Conservation (phyloP, 176 grass and related monocot genomes). For the Poa pratensis region DNA sequence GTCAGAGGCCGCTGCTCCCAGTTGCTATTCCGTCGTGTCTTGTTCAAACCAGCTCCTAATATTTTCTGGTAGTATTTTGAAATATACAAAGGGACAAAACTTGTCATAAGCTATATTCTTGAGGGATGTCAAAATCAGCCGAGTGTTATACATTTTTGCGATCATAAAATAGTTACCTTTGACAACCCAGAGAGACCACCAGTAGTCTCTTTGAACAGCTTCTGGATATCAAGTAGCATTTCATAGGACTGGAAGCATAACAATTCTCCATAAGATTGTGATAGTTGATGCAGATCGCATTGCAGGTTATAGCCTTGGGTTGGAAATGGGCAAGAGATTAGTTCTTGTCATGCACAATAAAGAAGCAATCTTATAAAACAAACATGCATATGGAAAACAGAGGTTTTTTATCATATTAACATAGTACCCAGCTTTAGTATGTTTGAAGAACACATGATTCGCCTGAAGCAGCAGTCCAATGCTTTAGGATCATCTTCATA, state of each 20-base stretch:
- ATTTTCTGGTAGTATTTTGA: slow-evolving; percentile 59
- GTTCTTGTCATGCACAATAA: slow-evolving; percentile 18
- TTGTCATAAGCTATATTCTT: slow-evolving; percentile 22
- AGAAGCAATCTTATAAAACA: neutral
- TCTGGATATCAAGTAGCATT: slow-evolving; percentile 97
- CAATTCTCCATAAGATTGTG: slow-evolving; percentile 83
- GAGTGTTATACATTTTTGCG: neutral
- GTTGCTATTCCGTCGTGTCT: slow-evolving; percentile 82
- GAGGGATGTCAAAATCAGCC: slow-evolving; percentile 15
- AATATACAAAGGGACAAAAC: slow-evolving; percentile 26
- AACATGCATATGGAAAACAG: slow-evolving; percentile 20
- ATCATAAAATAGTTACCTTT: slow-evolving; percentile 55
- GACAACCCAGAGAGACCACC: slow-evolving; percentile 90
- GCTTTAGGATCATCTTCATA: slow-evolving; percentile 72
- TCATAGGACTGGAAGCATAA: slow-evolving; percentile 89
- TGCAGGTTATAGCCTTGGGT: slow-evolving; percentile 84
- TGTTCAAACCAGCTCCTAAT: slow-evolving; percentile 91
- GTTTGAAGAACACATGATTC: slow-evolving; percentile 90
- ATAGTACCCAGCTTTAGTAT: slow-evolving; percentile 88
- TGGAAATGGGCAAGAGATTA: slow-evolving; percentile 30
- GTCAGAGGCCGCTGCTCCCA: slow-evolving; percentile 89
- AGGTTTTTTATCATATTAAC: slow-evolving; percentile 31
- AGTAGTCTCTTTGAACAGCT: slow-evolving; percentile 82
- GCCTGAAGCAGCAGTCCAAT: slow-evolving; percentile 79
- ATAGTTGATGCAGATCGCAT: slow-evolving; percentile 86